Conservation (phyloP, 495 filamentous ascomycete species). For the Penicilliopsis zonata region DNA sequence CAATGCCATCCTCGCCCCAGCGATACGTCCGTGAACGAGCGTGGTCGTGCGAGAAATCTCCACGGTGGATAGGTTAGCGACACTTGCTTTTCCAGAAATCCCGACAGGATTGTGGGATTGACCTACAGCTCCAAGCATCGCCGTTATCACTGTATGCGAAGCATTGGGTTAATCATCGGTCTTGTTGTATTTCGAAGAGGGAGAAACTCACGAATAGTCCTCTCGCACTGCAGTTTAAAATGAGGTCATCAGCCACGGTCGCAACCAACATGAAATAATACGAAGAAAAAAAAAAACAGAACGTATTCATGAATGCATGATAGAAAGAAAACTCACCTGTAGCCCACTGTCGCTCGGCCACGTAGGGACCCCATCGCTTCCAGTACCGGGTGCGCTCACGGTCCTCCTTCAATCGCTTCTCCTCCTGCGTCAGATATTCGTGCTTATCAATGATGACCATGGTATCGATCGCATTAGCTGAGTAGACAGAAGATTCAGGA, state of each 20-base stretch:
- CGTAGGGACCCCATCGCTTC: constrained; percentile 79
- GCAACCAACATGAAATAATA: not conserved
- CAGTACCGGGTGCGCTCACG: constrained; percentile 69
- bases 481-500: no score
- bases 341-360: constrained; percentile 72
- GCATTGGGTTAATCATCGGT: constrained; percentile 4
- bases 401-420: constrained; percentile 80
- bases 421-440: constrained; percentile 75
- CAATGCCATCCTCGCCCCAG: constrained; percentile 97
- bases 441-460: constrained; percentile 87
- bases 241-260: constrained; percentile 14
- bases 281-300: constrained; percentile 7
- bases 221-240: constrained; percentile 56
- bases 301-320: no score
- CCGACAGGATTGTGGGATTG: not conserved
- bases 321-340: constrained; percentile 48
- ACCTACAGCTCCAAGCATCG: constrained; percentile 91
- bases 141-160: constrained; percentile 48
- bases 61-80: constrained; percentile 2
- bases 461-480: no score
- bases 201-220: constrained; percentile 68
- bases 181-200: constrained; percentile 3
- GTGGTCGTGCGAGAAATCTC: constrained; percentile 89
- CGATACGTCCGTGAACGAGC: constrained; percentile 77
- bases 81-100: not conserved